Base-by-base conservation (phyloP, 192 early-diverging fungal genomes). In the Bifiguratus adelaidae region DNA sequence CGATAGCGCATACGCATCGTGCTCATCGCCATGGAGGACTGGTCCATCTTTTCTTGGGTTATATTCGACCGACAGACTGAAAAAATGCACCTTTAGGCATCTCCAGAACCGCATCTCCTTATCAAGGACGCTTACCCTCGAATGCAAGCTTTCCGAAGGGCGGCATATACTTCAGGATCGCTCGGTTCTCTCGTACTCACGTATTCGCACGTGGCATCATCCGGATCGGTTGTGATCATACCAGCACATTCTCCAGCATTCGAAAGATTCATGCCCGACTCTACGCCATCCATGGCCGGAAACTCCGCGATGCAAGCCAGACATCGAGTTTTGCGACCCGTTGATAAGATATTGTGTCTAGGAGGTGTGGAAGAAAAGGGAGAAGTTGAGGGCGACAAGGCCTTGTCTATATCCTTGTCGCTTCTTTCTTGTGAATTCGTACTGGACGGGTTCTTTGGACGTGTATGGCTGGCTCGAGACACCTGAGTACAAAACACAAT, bases 21-120 rank as follows among this genome's bases (percentile, higher is more conserved):
- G 56, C 18, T 80, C 74, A 47, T 82, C 79, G 20, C 80, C 80
- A 77, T 82, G 81, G 47, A 82, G 61, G 7, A 82, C 73, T 1
- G 80, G 68, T 0, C 80, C 80, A 43, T 82, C 80, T 30, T 70
- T 55, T 11, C 80, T 77, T 27, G 72, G 77, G 40, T 73, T 77
- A 12, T 77, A 77, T 29, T 82, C 80, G 30, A 67, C 59, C 44
- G 75, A 82, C 21, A 82, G 58, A 28, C 80, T 82, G 42, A 23
- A 41, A 38, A 30, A 40, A 25, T 37, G 26, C 11, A 34, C 11
- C 13, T 40, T 22, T 36, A 22, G 2, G 40, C 5, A 29, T 35
- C 29, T 6, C 6, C 20, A 5, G 7, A 18, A 16, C 36, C 13
- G 26, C 21, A 19, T 26, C 21, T 37, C 38, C 7, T 29, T 36